A percentile compares a stretch with the other conserved stretches of the same genome.
These are phyloP conservation scores for Lophiostoma macrostomum DNA, from an alignment of 495 filamentous ascomycete genomes.

Conservation along the genomic window DNA sequence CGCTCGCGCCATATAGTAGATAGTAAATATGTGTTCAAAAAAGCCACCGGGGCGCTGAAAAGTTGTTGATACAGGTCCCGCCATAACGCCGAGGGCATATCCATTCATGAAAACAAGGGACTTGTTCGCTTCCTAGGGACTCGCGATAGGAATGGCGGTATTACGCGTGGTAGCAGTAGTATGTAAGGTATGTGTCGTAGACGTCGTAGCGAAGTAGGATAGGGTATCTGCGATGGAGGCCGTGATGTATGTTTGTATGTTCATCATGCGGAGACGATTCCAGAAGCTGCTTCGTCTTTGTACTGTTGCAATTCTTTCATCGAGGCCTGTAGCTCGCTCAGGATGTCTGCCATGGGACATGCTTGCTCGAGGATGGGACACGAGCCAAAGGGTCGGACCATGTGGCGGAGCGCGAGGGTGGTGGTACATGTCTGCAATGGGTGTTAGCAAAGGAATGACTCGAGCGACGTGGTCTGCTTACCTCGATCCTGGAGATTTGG, in stretches of 20 bases:
- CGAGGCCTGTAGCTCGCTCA: slow-evolving; percentile 35
- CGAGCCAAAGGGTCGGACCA: slow-evolving; percentile 41
- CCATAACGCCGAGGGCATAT: too few species aligned
- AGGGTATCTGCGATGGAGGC: neutral
- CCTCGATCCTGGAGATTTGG: slow-evolving; percentile 92
- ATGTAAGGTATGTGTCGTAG: slow-evolving; percentile 9
- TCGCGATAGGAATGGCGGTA: too few species aligned
- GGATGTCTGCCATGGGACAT: slow-evolving; percentile 43
- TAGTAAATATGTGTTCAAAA: too few species aligned
- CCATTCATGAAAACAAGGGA: too few species aligned
- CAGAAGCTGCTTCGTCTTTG: slow-evolving; percentile 20
- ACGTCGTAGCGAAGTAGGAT: neutral
- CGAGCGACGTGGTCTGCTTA: slow-evolving; percentile 44
- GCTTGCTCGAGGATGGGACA: slow-evolving; percentile 38
- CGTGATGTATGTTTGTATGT: neutral
- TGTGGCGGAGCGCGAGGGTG: slow-evolving; percentile 43
- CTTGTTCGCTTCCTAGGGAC: too few species aligned
- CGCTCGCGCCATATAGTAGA: too few species aligned
- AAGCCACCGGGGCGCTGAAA: too few species aligned
- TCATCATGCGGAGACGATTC: slow-evolving; percentile 16
- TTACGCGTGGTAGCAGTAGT: neutral
- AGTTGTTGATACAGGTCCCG: too few species aligned
- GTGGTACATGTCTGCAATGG: slow-evolving; percentile 41
- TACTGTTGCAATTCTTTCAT: slow-evolving; percentile 38
- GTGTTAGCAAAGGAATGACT: slow-evolving; percentile 5